Evolutionary conservation across 768 basidiomycete species (phyloP).

Genomic region (Xanthoconium purpureum): DNA sequence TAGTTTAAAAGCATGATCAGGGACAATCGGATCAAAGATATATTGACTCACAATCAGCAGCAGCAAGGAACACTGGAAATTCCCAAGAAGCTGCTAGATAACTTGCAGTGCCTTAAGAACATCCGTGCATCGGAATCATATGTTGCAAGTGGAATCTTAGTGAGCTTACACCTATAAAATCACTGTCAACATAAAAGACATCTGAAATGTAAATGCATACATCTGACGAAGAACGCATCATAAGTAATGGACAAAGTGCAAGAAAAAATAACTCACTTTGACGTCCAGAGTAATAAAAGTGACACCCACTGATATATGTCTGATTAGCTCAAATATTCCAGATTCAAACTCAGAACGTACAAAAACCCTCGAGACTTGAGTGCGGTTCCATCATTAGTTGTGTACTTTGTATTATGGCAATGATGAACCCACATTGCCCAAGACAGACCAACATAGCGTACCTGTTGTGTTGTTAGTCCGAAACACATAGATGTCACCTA

Average conservation of each 20-base stretch:
- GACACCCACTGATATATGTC: too few species aligned
- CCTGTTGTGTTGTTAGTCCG: not conserved
- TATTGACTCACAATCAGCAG: conserved; percentile 9
- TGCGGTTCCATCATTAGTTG: not conserved
- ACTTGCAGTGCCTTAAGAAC: conserved; percentile 1
- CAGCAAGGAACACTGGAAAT: conserved; percentile 4
- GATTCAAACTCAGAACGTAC: not conserved
- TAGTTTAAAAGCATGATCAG: not conserved
- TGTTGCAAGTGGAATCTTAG: too few species aligned
- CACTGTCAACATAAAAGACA: not conserved
- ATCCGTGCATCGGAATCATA: not conserved
- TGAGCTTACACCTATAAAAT: conserved; percentile 8
- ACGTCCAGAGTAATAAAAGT: not conserved
- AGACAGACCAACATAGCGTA: not conserved
- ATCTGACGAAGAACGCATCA: not conserved
- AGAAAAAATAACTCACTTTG: not conserved
- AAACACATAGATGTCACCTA: not conserved
- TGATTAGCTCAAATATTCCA: too few species aligned
- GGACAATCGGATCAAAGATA: too few species aligned
- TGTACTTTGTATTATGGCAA: not conserved
- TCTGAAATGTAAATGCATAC: not conserved
- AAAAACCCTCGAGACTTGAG: not conserved
- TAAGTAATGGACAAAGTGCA: not conserved
- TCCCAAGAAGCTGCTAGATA: not conserved
- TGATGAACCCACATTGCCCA: not conserved